phyloP scores from a whole-genome alignment of 257 asterid species.

The Solanum chiquidenum region DNA sequence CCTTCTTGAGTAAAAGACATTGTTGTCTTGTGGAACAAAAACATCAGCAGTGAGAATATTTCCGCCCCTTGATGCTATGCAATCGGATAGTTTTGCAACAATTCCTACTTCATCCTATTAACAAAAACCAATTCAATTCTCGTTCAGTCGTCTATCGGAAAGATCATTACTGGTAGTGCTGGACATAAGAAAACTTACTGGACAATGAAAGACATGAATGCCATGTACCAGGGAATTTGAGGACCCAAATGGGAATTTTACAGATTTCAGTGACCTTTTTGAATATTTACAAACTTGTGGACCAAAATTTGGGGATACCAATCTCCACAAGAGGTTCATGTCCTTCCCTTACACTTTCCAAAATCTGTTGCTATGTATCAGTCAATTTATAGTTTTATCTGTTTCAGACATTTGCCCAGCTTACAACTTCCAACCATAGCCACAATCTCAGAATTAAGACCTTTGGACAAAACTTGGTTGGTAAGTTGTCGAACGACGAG shows the following conservation, averaged over 20 bases:
- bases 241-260: slow-evolving; percentile 31
- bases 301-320: slow-evolving; percentile 11
- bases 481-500: neutral
- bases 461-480: neutral
- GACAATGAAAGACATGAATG: slow-evolving; percentile 88
- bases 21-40: slow-evolving; percentile 77
- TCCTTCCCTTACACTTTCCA: neutral
- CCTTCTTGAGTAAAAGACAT: slow-evolving; percentile 91
- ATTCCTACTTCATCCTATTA: slow-evolving; percentile 84
- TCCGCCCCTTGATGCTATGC: slow-evolving; percentile 88
- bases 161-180: neutral
- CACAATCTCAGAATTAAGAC: neutral
- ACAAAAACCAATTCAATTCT: neutral
- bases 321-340: slow-evolving; percentile 55
- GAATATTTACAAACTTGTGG: slow-evolving; percentile 26
- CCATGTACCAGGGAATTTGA: slow-evolving; percentile 72
- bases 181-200: slow-evolving; percentile 23
- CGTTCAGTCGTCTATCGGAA: neutral
- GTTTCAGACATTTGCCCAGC: neutral
- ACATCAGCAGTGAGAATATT: slow-evolving; percentile 84
- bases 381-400: neutral
- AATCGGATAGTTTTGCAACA: slow-evolving; percentile 78
- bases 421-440: neutral
- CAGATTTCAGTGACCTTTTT: slow-evolving; percentile 39
- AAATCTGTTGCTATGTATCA: neutral